Percentiles rank a stretch among this genome's conserved stretches.
Conservation (phyloP, 2,329 filamentous ascomycete genomes). For the Trichoderma arundinaceum region DNA sequence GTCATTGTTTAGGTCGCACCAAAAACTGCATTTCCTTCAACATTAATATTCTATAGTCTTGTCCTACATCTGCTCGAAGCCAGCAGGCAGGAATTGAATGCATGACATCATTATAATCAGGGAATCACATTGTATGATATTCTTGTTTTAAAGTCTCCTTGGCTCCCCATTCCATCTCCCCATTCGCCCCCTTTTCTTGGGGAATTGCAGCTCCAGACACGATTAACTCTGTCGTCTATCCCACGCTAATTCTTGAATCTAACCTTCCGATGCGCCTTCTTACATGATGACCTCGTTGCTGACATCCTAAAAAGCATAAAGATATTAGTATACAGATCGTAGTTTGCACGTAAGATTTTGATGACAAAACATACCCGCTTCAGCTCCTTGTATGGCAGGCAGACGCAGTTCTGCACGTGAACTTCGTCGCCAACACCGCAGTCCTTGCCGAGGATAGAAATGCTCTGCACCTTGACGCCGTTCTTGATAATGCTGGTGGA, state of each 20-base stretch:
- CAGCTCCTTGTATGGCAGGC: slow-evolving; percentile 95
- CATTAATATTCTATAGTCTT: slow-evolving; percentile 14
- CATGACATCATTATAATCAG: slow-evolving; percentile 9
- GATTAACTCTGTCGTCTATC: not conserved
- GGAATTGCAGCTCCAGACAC: not conserved
- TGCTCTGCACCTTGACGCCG: slow-evolving; percentile 97
- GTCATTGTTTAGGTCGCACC: not conserved
- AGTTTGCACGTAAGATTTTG: no score
- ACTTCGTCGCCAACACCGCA: slow-evolving; percentile 93
- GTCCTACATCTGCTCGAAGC: not conserved
- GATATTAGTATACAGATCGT: slow-evolving; percentile 38
- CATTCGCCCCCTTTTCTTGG: not conserved
- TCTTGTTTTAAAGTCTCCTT: not conserved
- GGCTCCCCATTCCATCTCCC: not conserved
- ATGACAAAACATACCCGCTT: slow-evolving; percentile 73
- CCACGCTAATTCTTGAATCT: not conserved
- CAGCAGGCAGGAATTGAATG: not conserved
- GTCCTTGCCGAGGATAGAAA: slow-evolving; percentile 97
- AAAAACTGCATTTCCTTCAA: not conserved
- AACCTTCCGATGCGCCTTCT: slow-evolving; percentile 35
- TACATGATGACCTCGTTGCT: slow-evolving; percentile 92
- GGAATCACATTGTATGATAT: slow-evolving; percentile 1
- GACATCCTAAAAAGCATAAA: slow-evolving; percentile 68
- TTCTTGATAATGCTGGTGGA: slow-evolving; percentile 96
- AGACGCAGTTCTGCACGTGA: slow-evolving; percentile 96